Conservation (phyloP, 2,329 filamentous ascomycete species). For the Elsinoe perseae region DNA sequence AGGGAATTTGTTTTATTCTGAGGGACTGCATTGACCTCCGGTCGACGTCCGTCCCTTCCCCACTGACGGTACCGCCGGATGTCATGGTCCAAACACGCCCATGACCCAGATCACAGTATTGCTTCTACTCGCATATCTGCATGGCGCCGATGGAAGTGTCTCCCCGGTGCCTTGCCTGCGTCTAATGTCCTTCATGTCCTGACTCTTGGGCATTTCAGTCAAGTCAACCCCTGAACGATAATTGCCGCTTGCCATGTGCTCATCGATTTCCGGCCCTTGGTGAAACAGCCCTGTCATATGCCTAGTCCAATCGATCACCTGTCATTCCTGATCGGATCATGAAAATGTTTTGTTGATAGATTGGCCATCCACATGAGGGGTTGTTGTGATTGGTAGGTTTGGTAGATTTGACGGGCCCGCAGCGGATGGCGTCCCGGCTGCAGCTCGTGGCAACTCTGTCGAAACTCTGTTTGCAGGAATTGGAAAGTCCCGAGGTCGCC, state of each 20-base stretch:
- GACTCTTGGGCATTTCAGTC: no score
- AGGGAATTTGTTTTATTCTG: conserved; percentile 4
- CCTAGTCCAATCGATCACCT: conserved; percentile 5
- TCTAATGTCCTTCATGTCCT: not conserved
- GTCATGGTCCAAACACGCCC: conserved; percentile 7
- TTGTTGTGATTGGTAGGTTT: conserved; percentile 11
- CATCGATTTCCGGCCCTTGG: not conserved
- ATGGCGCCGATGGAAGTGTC: not conserved
- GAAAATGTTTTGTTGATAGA: conserved; percentile 10
- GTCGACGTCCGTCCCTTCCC: not conserved
- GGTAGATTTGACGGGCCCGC: not conserved
- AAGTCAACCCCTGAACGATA: not conserved
- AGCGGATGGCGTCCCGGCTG: not conserved
- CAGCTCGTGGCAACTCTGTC: conserved; percentile 4
- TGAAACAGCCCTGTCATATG: conserved; percentile 1
- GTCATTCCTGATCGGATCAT: not conserved
- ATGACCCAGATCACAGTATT: not conserved
- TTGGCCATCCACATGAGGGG: conserved; percentile 7
- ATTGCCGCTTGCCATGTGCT: conserved; percentile 8
- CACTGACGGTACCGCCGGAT: conserved; percentile 1
- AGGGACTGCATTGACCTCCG: not conserved
- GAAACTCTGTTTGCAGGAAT: not conserved
- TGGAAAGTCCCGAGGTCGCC: not conserved
- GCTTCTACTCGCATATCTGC: no score
- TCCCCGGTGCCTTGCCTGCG: conserved; percentile 3